Percentiles rank a stretch among this genome's conserved stretches.
Conservation (phyloP, 1,284 basidiomycete species). For the Macrocybe sp. region DNA sequence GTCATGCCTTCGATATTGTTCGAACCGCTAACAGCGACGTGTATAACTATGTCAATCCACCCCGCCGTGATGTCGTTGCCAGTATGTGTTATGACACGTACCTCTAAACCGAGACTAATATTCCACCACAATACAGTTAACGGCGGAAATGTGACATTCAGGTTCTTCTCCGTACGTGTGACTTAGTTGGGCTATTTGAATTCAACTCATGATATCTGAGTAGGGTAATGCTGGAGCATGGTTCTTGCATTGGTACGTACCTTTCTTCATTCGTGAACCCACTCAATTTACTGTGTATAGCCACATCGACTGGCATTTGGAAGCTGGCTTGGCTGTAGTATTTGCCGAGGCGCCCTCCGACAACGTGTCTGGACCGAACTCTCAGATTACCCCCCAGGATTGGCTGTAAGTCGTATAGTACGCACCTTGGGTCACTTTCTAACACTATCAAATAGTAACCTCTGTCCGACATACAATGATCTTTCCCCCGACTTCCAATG, state of each 20-base stretch:
- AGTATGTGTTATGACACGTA: conserved; percentile 11
- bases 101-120: not conserved
- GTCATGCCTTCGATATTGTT: conserved; percentile 32
- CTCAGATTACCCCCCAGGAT: conserved; percentile 12
- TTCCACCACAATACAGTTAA: conserved; percentile 14
- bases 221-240: conserved; percentile 32
- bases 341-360: conserved; percentile 29
- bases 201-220: not conserved
- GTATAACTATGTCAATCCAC: conserved; percentile 28
- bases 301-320: conserved; percentile 45
- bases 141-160: conserved; percentile 29
- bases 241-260: conserved; percentile 31
- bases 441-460: conserved; percentile 1
- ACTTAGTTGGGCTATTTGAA: not conserved
- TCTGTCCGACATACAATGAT: conserved; percentile 8
- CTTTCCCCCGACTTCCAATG: conserved; percentile 9
- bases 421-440: not conserved
- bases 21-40: conserved; percentile 16
- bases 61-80: conserved; percentile 29
- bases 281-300: conserved; percentile 17
- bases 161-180: conserved; percentile 19
- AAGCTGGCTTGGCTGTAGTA: conserved; percentile 34
- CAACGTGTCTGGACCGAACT: conserved; percentile 11
- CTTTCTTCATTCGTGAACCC: not conserved
- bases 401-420: conserved; percentile 11